These are phyloP conservation scores for Talaromyces marneffei DNA, from an alignment of 2,329 filamentous ascomycete genomes.

Conservation along the genomic window DNA sequence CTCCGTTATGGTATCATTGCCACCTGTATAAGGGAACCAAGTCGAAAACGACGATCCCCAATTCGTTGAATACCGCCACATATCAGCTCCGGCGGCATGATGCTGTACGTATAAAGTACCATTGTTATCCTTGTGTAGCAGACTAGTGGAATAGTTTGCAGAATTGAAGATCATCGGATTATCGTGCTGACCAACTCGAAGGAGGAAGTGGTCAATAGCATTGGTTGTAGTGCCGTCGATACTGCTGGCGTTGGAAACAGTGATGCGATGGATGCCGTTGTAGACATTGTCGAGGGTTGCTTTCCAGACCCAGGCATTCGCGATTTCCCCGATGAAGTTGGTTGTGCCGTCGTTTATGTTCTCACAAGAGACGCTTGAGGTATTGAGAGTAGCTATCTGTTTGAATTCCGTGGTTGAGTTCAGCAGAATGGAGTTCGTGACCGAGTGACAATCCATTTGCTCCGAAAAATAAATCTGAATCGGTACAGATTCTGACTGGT, in stretches of 20 bases:
- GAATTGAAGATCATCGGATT: constrained; percentile 57
- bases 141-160: constrained; percentile 54
- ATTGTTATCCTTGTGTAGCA: constrained; percentile 44
- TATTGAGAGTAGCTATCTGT: constrained; percentile 40
- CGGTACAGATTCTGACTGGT: constrained; percentile 41
- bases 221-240: constrained; percentile 42
- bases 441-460: constrained; percentile 55
- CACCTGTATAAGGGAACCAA: constrained; percentile 53
- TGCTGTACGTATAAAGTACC: constrained; percentile 50
- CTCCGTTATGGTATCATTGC: constrained; percentile 43
- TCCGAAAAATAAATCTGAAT: constrained; percentile 55
- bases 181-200: constrained; percentile 52
- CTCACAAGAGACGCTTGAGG: constrained; percentile 42
- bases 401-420: constrained; percentile 49
- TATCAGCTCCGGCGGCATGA: constrained; percentile 55
- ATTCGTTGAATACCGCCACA: constrained; percentile 58
- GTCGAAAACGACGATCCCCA: constrained; percentile 56
- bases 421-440: constrained; percentile 47
- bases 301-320: constrained; percentile 50
- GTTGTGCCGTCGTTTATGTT: constrained; percentile 31
- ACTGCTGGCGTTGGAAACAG: constrained; percentile 50
- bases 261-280: constrained; percentile 56
- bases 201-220: constrained; percentile 55
- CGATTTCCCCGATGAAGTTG: constrained; percentile 47
- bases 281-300: constrained; percentile 52